Percentiles rank a stretch among this genome's conserved stretches.
Conservation (phyloP, 352 stramenopile species). For the Phytophthora chlamydospora region DNA sequence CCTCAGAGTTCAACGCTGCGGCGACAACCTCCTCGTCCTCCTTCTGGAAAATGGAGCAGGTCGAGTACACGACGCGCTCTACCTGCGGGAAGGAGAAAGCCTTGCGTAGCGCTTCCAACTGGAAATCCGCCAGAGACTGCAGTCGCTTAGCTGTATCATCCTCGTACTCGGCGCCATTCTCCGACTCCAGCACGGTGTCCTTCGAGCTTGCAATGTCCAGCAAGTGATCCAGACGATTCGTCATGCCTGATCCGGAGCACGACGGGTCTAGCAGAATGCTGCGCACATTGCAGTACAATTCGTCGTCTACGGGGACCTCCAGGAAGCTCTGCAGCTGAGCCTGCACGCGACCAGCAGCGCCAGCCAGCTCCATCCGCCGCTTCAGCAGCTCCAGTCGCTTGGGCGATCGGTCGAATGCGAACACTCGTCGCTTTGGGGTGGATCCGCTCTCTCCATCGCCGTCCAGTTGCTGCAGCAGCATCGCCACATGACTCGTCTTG, state of each 20-base stretch:
- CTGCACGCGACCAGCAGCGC: conserved; percentile 80
- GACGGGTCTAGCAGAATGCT: conserved; percentile 96
- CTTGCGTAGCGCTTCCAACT: conserved; percentile 93
- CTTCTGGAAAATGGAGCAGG: conserved; percentile 95
- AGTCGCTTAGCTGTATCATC: conserved; percentile 79
- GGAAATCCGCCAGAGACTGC: conserved; percentile 94
- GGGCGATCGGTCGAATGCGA: conserved; percentile 94
- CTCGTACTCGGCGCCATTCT: conserved; percentile 46
- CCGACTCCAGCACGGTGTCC: conserved; percentile 49
- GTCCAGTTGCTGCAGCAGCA: conserved; percentile 86
- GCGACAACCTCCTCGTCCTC: conserved; percentile 97
- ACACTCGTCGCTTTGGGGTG: conserved; percentile 78
- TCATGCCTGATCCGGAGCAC: conserved; percentile 97
- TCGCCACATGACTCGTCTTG: conserved; percentile 98
- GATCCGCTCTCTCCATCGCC: conserved; percentile 39
- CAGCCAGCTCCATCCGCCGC: conserved; percentile 84
- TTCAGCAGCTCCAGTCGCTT: conserved; percentile 90
- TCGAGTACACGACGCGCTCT: conserved; percentile 96
- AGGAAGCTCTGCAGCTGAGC: conserved; percentile 94
- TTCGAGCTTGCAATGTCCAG: conserved; percentile 84
- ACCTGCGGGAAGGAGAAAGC: conserved; percentile 95
- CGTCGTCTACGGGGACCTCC: conserved; percentile 73
- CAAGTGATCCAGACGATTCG: conserved; percentile 92
- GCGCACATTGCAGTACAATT: conserved; percentile 88
- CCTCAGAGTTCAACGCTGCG: conserved; percentile 76